These are phyloP conservation scores for Marvania coccoides DNA, from an alignment of 139 green algal species.

Conservation along the genomic window DNA sequence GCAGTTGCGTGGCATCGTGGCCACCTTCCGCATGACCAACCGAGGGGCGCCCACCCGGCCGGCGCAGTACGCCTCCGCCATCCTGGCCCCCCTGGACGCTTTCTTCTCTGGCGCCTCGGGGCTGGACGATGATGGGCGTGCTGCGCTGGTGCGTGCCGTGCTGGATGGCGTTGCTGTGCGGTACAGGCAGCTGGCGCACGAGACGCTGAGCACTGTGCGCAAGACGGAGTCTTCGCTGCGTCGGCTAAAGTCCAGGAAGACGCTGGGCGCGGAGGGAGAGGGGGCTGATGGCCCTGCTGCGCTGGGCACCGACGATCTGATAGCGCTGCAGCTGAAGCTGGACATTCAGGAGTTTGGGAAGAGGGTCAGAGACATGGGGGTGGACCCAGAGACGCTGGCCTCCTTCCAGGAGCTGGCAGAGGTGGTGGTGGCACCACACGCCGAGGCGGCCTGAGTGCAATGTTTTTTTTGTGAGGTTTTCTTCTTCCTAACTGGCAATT, in stretches of 20 bases:
- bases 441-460: too few relatives aligned
- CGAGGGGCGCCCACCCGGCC: slow-evolving; percentile 67
- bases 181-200: slow-evolving; percentile 51
- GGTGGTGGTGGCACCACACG: background rate
- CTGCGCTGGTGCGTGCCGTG: slow-evolving; percentile 24
- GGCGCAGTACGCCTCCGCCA: slow-evolving; percentile 67
- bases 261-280: slow-evolving; percentile 14
- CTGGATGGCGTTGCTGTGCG: slow-evolving; percentile 25
- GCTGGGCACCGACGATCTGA: slow-evolving; percentile 90
- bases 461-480: too few relatives aligned
- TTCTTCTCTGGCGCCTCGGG: background rate
- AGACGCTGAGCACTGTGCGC: slow-evolving; percentile 73
- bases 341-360: slow-evolving; percentile 65
- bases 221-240: slow-evolving; percentile 85
- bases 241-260: slow-evolving; percentile 66
- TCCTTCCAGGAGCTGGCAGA: background rate
- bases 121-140: slow-evolving; percentile 1
- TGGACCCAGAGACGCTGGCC: too few relatives aligned
- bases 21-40: slow-evolving; percentile 87
- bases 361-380: background rate
- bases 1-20: slow-evolving; percentile 88
- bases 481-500: too few relatives aligned
- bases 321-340: slow-evolving; percentile 69
- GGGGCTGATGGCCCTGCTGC: slow-evolving; percentile 28
- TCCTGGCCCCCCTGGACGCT: slow-evolving; percentile 45